Conservation (phyloP, 805 yeast genomes). For the Candida taoyuanica region DNA sequence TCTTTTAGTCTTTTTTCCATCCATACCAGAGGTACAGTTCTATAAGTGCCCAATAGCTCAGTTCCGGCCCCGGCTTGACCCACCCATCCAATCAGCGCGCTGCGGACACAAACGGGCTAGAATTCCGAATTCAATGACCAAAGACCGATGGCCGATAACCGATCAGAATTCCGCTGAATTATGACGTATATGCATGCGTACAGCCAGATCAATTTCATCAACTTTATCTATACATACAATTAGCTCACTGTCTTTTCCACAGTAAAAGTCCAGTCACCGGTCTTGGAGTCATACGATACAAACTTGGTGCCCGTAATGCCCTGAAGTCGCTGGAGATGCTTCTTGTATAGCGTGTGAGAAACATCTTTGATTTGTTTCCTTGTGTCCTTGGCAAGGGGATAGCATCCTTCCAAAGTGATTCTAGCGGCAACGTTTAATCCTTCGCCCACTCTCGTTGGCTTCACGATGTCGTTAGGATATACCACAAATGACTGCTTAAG, state of each 20-base stretch:
- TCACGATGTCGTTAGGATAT: conserved; percentile 62
- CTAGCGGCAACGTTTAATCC: conserved; percentile 78
- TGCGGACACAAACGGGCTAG: no score
- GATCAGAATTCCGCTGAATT: no score
- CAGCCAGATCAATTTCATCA: neutral
- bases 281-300: conserved; percentile 67
- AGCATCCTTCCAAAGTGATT: conserved; percentile 74
- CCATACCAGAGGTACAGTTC: no score
- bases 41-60: no score
- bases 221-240: neutral
- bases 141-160: no score
- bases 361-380: conserved; percentile 73
- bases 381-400: conserved; percentile 70
- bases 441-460: conserved; percentile 64
- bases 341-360: conserved; percentile 62
- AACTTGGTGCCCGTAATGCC: conserved; percentile 56
- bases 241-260: conserved; percentile 31
- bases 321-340: conserved; percentile 66
- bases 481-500: conserved; percentile 55
- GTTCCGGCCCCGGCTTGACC: no score
- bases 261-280: conserved; percentile 68
- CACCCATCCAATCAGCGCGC: no score
- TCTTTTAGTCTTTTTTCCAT: no score
- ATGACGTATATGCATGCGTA: no score
- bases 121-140: no score